Base-by-base conservation (phyloP, 495 filamentous ascomycete genomes). In the Staphylotrichum tortipilum region DNA sequence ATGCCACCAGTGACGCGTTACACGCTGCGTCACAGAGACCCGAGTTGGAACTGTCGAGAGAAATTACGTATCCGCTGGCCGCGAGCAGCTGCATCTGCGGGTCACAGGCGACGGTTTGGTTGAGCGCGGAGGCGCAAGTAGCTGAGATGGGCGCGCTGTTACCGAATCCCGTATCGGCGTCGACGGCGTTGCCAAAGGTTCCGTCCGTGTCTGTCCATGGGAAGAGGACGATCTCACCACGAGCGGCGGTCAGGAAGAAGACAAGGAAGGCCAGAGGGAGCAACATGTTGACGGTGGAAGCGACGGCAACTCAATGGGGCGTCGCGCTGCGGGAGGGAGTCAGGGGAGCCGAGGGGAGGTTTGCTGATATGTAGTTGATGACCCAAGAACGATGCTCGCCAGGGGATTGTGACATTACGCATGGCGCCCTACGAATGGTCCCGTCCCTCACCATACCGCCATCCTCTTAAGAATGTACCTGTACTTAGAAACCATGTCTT, bases 61-160 rank as follows among this genome's bases (percentile, higher is more conserved):
- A 43, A 3, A 43, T 12, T 2, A 43, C 40, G 23, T 43, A 43
- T 23, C 40, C 40, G 24, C 24, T 43, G 24, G 40, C 40, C 2
- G 40, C 40, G 7, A 43, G 40, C 40, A 29, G 15, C 40, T 30
- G 40, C 40, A 43, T 43, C n/a, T 43, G 40, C 15, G 40, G 40
- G 15, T 43, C 40, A 24, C 40, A 43, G 4, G 40, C 8, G 7
- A 43, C 24, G 2, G 40, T 43, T 11, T 30, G 24, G 40, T 43
- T 43, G 40, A 43, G 40, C 11, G 40, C 40, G 11, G 40, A 28
- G 7, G 23, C 40, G 11, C 40, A 43, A 1, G 7, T 7, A 5
- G 24, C 11, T 24, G 40, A 43, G 40, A 43, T 43, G 40, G 40
- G 40, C 40, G 29, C 24, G 40, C 24, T 43, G 14, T 43, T 43